phyloP scores from a whole-genome alignment of 2,329 filamentous ascomycete genomes.

The Grosmannia clavigera region DNA sequence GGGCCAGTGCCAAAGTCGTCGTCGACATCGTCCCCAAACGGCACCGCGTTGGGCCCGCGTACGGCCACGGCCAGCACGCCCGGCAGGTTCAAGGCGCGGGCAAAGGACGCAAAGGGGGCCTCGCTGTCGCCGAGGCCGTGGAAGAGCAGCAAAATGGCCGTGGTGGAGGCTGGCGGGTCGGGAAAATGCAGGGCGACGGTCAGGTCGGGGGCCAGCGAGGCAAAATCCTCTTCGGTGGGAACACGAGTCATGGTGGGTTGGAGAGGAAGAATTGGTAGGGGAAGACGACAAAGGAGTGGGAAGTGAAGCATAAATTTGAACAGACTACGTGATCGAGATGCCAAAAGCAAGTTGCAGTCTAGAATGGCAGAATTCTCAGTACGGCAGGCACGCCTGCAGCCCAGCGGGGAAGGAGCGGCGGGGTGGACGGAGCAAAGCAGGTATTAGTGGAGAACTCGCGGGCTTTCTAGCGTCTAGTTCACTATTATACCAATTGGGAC shows the following conservation, averaged over 20 bases:
- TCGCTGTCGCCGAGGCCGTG: slow-evolving; percentile 76
- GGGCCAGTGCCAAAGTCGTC: slow-evolving; percentile 11
- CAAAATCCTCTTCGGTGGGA: slow-evolving; percentile 38
- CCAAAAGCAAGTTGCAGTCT: too few relatives aligned
- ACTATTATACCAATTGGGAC: background rate
- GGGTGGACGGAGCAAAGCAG: background rate
- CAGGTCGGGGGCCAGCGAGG: slow-evolving; percentile 27
- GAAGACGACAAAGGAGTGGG: background rate
- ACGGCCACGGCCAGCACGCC: slow-evolving; percentile 66
- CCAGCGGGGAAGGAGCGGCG: too few relatives aligned
- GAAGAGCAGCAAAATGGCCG: slow-evolving; percentile 67
- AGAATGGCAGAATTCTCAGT: too few relatives aligned
- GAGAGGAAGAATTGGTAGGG: background rate
- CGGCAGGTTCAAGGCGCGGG: slow-evolving; percentile 55
- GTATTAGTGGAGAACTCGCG: background rate
- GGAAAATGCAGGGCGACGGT: slow-evolving; percentile 36
- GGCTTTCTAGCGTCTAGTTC: background rate
- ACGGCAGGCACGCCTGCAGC: too few relatives aligned
- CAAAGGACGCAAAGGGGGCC: slow-evolving; percentile 55
- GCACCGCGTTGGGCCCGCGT: slow-evolving; percentile 55
- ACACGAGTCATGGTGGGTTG: slow-evolving; percentile 22
- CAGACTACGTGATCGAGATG: background rate
- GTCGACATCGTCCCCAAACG: slow-evolving; percentile 39
- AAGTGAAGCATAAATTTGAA: background rate
- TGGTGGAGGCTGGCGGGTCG: slow-evolving; percentile 46